Conservation (phyloP, 495 filamentous ascomycete species). For the Aspergillus conjunctus region DNA sequence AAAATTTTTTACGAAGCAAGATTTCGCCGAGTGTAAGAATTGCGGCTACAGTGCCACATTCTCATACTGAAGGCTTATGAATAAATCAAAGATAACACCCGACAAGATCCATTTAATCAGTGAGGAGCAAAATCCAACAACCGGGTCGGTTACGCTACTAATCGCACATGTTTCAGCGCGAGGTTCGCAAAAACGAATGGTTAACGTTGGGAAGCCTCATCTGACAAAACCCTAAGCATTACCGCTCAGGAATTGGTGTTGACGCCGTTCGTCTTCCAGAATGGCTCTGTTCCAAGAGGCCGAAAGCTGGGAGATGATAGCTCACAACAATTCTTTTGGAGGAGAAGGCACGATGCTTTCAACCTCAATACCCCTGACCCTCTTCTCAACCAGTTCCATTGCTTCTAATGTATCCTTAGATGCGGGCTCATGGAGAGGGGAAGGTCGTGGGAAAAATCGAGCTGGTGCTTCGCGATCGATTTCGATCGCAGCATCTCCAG, state of each 20-base stretch:
- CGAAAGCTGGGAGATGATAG: conserved; percentile 36
- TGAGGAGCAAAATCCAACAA: conserved; percentile 50
- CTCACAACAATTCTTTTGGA: conserved; percentile 77
- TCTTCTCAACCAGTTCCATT: conserved; percentile 49
- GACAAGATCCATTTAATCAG: conserved; percentile 77
- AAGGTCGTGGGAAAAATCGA: conserved; percentile 72
- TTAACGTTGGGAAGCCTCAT: conserved; percentile 51
- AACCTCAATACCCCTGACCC: conserved; percentile 76
- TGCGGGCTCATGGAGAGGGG: conserved; percentile 38
- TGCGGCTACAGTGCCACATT: conserved; percentile 88
- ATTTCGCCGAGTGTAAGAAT: conserved; percentile 85
- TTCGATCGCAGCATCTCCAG: conserved; percentile 60
- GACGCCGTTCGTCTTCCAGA: conserved; percentile 42
- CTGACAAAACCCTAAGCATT: conserved; percentile 77
- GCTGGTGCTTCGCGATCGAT: conserved; percentile 64
- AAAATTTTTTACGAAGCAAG: conserved; percentile 52
- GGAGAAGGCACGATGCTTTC: conserved; percentile 70
- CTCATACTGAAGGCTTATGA: conserved; percentile 62
- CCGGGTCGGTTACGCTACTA: conserved; percentile 24
- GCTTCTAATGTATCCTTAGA: conserved; percentile 40
- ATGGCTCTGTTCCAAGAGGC: conserved; percentile 23
- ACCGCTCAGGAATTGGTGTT: conserved; percentile 60
- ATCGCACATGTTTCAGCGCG: conserved; percentile 39
- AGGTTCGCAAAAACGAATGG: conserved; percentile 24
- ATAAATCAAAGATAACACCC: conserved; percentile 60